Evolutionary conservation across 306 rosid genomes (phyloP).

Genomic region (Pterocarpus macrocarpus): DNA sequence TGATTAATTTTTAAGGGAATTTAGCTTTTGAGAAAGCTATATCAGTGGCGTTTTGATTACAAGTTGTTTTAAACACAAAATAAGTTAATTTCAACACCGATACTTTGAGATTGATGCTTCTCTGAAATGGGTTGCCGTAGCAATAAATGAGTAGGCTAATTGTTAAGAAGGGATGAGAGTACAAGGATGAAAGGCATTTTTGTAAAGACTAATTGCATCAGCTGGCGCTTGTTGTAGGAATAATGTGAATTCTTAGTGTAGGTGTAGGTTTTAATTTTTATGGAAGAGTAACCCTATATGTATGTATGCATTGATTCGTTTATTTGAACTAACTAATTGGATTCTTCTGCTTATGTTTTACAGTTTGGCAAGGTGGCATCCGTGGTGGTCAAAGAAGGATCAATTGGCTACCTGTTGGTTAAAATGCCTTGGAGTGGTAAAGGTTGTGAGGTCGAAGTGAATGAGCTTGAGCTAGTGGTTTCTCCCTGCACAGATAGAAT

Average conservation of each 20-base stretch:
- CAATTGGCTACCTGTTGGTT: conserved; percentile 77
- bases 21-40: background rate
- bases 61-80: background rate
- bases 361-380: conserved; percentile 71
- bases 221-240: conserved; percentile 13
- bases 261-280: conserved; percentile 10
- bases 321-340: background rate
- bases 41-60: background rate
- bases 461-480: conserved; percentile 87
- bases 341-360: conserved; percentile 40
- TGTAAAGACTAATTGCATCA: conserved; percentile 8
- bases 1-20: background rate
- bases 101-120: conserved; percentile 26
- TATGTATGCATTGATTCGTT: background rate
- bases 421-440: conserved; percentile 91
- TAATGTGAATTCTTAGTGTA: conserved; percentile 12
- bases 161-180: conserved; percentile 3
- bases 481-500: conserved; percentile 56
- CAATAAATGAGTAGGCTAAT: background rate
- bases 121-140: conserved; percentile 5
- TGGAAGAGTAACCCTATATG: background rate
- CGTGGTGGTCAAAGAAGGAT: conserved; percentile 81
- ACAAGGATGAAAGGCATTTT: background rate
- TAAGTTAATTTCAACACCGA: background rate
- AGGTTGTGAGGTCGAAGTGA: conserved; percentile 90